A percentile compares a stretch with the other conserved stretches of the same genome.
Conservation (phyloP, 768 basidiomycete species). For the Leccinellum luteum region DNA sequence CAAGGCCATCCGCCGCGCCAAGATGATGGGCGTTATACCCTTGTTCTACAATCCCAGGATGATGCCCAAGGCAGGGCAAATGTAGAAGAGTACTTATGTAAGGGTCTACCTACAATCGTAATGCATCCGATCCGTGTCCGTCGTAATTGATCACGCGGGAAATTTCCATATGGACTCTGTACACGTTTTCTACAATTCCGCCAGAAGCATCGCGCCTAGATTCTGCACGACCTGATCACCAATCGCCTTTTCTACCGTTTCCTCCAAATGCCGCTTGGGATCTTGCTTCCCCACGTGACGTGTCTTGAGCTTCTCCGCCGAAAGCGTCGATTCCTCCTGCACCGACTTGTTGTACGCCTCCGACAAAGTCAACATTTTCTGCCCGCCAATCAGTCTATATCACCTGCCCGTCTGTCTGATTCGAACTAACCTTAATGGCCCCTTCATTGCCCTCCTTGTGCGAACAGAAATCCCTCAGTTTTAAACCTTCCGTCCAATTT, state of each 20-base stretch:
- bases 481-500: constrained; percentile 98
- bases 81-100: neutral
- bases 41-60: constrained; percentile 33
- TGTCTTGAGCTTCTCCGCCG: constrained; percentile 91
- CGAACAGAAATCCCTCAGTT: constrained; percentile 83
- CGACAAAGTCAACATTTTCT: constrained; percentile 86
- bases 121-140: constrained; percentile 9
- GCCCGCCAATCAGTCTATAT: constrained; percentile 17
- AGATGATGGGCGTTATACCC: constrained; percentile 88
- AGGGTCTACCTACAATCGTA: neutral
- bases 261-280: constrained; percentile 96
- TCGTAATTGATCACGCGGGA: constrained; percentile 3
- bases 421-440: constrained; percentile 79
- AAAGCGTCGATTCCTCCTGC: constrained; percentile 95
- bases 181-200: constrained; percentile 63
- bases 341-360: constrained; percentile 97
- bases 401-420: constrained; percentile 9
- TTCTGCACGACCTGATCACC: constrained; percentile 96
- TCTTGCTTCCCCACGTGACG: constrained; percentile 97
- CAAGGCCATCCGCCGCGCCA: constrained; percentile 85
- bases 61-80: constrained; percentile 20
- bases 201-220: constrained; percentile 90
- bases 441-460: constrained; percentile 90
- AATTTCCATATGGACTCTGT: neutral
- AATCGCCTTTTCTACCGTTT: constrained; percentile 97